A percentile compares a stretch with the other conserved stretches of the same genome.
phyloP scores from a whole-genome alignment of 1,284 basidiomycete genomes.

The Puccinia triticina region DNA sequence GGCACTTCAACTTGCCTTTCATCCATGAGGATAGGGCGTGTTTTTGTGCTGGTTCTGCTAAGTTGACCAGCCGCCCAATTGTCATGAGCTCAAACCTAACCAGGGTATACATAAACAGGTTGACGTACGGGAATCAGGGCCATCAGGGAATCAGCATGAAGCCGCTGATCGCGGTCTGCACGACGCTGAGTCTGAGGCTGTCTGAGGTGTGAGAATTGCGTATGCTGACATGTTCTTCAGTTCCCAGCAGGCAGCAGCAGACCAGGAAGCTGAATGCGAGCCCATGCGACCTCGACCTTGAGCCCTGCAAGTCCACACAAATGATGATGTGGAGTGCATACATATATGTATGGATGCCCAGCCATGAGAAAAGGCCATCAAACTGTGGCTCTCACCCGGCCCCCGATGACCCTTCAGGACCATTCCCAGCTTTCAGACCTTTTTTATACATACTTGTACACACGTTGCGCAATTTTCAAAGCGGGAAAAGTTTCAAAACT shows the following conservation, averaged over 20 bases:
- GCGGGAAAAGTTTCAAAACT: background rate
- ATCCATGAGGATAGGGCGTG: too few relatives aligned
- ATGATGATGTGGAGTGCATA: conserved; percentile 10
- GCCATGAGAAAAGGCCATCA: conserved; percentile 2
- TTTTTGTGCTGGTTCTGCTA: too few relatives aligned
- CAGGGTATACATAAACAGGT: background rate
- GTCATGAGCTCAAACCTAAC: too few relatives aligned
- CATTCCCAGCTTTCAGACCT: background rate
- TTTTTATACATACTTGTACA: too few relatives aligned
- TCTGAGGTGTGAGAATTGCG: conserved; percentile 19
- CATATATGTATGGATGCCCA: background rate
- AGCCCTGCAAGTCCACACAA: background rate
- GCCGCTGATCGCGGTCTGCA: background rate
- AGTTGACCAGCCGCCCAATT: too few relatives aligned
- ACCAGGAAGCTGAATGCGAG: background rate
- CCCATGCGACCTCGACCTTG: background rate
- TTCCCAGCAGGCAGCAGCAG: background rate
- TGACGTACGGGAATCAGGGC: background rate
- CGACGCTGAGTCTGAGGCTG: background rate
- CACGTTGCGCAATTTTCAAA: background rate
- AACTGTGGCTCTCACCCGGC: background rate
- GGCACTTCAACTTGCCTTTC: background rate
- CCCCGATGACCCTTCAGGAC: background rate
- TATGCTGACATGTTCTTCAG: conserved; percentile 3
- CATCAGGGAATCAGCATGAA: background rate